Evolutionary conservation across 2,329 filamentous ascomycete genomes (phyloP).

Genomic region (Pseudocercospora ulei): DNA sequence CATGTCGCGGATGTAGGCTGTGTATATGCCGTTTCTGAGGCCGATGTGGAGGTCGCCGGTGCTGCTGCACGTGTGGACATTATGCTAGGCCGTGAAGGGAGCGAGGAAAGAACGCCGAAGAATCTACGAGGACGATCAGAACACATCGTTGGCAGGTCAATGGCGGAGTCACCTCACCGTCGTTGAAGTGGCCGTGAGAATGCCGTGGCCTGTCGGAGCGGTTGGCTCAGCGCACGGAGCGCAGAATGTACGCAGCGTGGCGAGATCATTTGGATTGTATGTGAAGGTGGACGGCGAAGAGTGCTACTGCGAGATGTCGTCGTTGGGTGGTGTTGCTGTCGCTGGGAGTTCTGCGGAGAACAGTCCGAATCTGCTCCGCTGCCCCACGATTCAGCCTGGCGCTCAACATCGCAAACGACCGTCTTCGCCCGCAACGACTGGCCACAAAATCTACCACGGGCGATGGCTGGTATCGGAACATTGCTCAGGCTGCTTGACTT

Average conservation of each 20-base stretch:
- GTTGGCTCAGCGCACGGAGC: neutral
- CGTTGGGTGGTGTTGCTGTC: too few relatives aligned
- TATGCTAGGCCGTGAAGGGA: constrained; percentile 19
- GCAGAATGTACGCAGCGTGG: constrained; percentile 9
- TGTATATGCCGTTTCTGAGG: constrained; percentile 14
- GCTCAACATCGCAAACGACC: too few relatives aligned
- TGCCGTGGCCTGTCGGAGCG: neutral
- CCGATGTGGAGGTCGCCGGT: constrained; percentile 14
- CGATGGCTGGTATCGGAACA: too few relatives aligned
- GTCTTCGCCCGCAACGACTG: too few relatives aligned
- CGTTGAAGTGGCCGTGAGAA: constrained; percentile 1
- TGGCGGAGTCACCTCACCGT: constrained; percentile 4
- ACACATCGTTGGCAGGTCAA: neutral
- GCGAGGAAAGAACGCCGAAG: constrained; percentile 21
- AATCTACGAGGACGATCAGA: constrained; percentile 15
- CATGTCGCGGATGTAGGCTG: constrained; percentile 21
- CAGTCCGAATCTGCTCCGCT: too few relatives aligned
- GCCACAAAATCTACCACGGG: too few relatives aligned
- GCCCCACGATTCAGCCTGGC: too few relatives aligned
- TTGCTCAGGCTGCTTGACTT: too few relatives aligned
- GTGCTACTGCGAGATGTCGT: too few relatives aligned
- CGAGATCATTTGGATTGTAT: constrained; percentile 10
- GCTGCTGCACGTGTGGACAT: constrained; percentile 6
- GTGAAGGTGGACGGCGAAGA: too few relatives aligned
- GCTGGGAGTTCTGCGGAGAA: too few relatives aligned